Conservation (phyloP, 345 rosid genomes). For the Salix purpurea region DNA sequence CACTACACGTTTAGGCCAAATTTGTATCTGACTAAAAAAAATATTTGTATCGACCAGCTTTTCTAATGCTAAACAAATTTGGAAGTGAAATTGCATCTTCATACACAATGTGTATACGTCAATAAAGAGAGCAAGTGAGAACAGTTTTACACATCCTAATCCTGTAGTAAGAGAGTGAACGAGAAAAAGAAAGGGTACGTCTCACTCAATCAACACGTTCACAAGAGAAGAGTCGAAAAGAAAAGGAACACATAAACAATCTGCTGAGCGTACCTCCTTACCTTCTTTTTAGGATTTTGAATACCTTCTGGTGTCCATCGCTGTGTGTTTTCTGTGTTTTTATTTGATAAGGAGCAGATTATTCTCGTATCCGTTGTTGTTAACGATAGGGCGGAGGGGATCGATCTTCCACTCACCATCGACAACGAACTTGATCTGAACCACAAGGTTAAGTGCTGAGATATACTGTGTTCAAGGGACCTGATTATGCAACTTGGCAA, state of each 20-base stretch:
- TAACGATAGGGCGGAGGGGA: conserved; percentile 78
- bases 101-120: too few species aligned
- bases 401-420: conserved; percentile 94
- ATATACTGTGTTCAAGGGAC: not conserved
- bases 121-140: too few species aligned
- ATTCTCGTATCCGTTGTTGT: conserved; percentile 58
- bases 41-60: too few species aligned
- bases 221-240: not conserved
- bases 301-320: not conserved
- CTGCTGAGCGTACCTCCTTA: not conserved
- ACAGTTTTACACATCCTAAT: not conserved
- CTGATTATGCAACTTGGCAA: not conserved
- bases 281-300: not conserved
- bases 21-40: too few species aligned
- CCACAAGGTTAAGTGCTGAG: conserved; percentile 6
- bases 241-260: not conserved
- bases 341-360: conserved; percentile 65
- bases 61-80: too few species aligned
- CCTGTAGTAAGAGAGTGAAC: not conserved
- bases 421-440: conserved; percentile 85
- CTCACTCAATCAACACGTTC: not conserved
- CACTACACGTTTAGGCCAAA: too few species aligned
- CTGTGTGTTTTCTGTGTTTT: conserved; percentile 1
- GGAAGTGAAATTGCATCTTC: too few species aligned
- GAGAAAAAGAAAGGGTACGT: not conserved